A percentile compares a stretch with the other conserved stretches of the same genome.
Conservation (phyloP, 139 green algal genomes). For the Chlamydomonas schloesseri region DNA sequence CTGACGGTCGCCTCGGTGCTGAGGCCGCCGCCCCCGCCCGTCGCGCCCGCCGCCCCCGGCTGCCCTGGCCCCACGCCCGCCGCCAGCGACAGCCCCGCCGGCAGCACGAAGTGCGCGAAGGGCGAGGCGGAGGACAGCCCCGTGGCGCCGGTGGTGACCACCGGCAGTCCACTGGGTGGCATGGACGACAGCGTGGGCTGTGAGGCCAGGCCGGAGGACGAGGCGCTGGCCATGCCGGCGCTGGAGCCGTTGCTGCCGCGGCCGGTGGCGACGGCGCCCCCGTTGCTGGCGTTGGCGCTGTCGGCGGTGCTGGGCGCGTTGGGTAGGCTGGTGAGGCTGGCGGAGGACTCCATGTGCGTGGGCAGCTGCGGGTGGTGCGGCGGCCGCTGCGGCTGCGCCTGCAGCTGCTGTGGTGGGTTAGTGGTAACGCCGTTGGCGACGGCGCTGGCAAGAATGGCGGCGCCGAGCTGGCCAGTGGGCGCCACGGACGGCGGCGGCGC, state of each 20-base stretch:
- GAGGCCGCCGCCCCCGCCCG: background rate
- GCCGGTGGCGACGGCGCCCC: no score
- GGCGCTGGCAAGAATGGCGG: no score
- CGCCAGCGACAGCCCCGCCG: background rate
- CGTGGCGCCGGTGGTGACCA: no score
- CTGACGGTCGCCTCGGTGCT: no score
- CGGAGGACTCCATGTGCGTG: background rate
- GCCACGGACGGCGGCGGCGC: no score
- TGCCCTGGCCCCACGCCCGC: background rate
- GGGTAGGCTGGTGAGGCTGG: background rate
- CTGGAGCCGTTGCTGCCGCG: background rate
- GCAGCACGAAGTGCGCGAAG: conserved; percentile 21
- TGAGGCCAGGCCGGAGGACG: no score
- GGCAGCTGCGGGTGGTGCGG: background rate
- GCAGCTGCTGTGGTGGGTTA: no score
- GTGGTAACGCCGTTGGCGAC: background rate
- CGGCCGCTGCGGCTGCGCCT: background rate
- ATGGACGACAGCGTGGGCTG: no score
- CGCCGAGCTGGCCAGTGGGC: no score
- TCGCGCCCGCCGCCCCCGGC: no score
- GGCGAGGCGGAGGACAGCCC: background rate
- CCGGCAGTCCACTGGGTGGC: background rate
- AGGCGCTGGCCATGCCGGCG: background rate
- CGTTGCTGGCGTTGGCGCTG: no score
- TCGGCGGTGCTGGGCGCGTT: background rate